Evolutionary conservation across 2,329 filamentous ascomycete genomes (phyloP), one percentile per base, ranked within the genome.

Genomic region (Aspergillus niger): DNA sequence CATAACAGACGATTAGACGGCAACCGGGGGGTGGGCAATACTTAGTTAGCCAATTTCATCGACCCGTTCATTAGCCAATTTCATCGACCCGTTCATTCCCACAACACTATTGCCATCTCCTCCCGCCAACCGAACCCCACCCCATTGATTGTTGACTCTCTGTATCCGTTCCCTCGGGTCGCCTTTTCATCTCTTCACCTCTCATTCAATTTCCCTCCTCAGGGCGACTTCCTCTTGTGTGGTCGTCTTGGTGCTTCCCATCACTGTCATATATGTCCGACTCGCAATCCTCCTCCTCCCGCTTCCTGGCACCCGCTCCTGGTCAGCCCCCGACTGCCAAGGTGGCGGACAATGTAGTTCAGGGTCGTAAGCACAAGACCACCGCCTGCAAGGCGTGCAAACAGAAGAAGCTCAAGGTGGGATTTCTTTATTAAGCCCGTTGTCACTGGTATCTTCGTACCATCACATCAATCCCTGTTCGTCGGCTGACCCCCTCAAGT

Each of bases 331-430:
- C 56, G 3, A 48, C 20, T 41, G 51, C 55, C 22, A 58, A 63
- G 32, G 53, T 48, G 11, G 56, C 60, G 6, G 61, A 63, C 11
- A 62, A 66, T 58, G 59, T 56, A 20, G 52, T 58, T 11, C 59
- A 60, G 13, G 58, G 52, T 2, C 63, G 67, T 10, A 69, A 66
- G 36, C 65, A 69, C 60, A 69, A 69, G 50, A 68, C 67, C 5
- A 69, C 66, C n/a, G 67, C 67, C 39, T 69, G 67, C 53, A 48
- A 58, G 43, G 61, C 62, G 17, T 69, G 67, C 48, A 69, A 69
- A 41, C 54, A 63, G 10, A 69, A 68, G 60, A 69, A 69, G 50
- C 61, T 69, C 20, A 69, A 69, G 58, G 67, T 69, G 36, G 15
- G 51, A 26, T 11, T 41, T n/a, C 22, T 41, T 17, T 5, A 26